These are phyloP conservation scores for Yamadazyma sp. DNA, from an alignment of 1,139 yeast genomes.

Conservation along the genomic window DNA sequence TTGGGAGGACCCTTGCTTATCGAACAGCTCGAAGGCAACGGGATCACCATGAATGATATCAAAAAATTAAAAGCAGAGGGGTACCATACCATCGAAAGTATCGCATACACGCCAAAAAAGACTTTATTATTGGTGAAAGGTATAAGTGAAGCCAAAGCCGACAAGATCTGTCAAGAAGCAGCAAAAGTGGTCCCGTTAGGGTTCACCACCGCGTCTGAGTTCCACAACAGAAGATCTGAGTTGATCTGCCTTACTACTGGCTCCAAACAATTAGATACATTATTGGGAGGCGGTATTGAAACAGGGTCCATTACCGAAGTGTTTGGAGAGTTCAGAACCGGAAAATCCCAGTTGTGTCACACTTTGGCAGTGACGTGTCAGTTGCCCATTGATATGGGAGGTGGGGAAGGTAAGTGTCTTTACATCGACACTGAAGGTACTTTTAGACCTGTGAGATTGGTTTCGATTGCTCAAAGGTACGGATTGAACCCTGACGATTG, in stretches of 20 bases:
- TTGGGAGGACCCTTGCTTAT: conserved; percentile 45
- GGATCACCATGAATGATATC: conserved; percentile 78
- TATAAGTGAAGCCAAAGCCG: conserved; percentile 95
- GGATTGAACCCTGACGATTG: conserved; percentile 96
- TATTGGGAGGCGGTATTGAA: conserved; percentile 95
- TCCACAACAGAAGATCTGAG: conserved; percentile 86
- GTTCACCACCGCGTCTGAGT: conserved; percentile 95
- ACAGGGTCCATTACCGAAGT: conserved; percentile 97
- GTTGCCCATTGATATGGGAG: conserved; percentile 95
- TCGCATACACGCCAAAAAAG: conserved; percentile 87
- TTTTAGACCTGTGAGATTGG: conserved; percentile 86
- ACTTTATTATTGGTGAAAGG: conserved; percentile 79
- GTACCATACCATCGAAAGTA: conserved; percentile 83
- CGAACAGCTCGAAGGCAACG: conserved; percentile 70
- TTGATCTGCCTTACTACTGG: conserved; percentile 94
- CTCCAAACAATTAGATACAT: conserved; percentile 87
- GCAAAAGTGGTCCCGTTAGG: conserved; percentile 92
- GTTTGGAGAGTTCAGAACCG: conserved; percentile 97
- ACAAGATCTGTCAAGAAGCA: conserved; percentile 77
- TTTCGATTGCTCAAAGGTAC: conserved; percentile 87
- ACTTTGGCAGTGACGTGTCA: conserved; percentile 97
- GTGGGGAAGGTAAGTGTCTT: conserved; percentile 97
- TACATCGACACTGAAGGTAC: conserved; percentile 98
- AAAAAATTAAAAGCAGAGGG: conserved; percentile 82
- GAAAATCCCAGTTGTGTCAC: conserved; percentile 95